phyloP scores from a whole-genome alignment of 2,329 filamentous ascomycete genomes.

The Pestalotiopsis sp. region DNA sequence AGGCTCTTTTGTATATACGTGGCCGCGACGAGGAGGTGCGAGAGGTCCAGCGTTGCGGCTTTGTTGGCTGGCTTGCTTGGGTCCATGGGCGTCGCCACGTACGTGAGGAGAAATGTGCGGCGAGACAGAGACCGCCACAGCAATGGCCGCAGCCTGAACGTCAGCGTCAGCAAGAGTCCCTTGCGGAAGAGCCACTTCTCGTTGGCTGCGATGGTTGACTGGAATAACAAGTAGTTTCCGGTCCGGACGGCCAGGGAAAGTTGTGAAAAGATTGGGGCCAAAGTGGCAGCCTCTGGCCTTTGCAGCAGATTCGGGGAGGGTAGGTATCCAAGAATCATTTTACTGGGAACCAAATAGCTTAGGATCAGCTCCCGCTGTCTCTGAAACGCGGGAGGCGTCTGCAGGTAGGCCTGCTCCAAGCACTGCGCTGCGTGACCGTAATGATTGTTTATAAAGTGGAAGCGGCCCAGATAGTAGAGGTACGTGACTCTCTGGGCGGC shows the following conservation, averaged over 20 bases:
- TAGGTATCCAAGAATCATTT: slow-evolving; percentile 83
- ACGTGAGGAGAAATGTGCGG: slow-evolving; percentile 77
- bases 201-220: slow-evolving; percentile 65
- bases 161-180: slow-evolving; percentile 74
- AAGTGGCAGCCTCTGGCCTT: slow-evolving; percentile 68
- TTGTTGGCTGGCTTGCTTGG: slow-evolving; percentile 58
- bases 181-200: slow-evolving; percentile 76
- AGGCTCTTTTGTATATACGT: slow-evolving; percentile 66
- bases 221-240: slow-evolving; percentile 77
- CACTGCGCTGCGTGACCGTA: slow-evolving; percentile 77
- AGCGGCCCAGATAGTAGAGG: slow-evolving; percentile 91
- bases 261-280: slow-evolving; percentile 70
- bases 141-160: slow-evolving; percentile 76
- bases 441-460: slow-evolving; percentile 83
- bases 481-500: slow-evolving; percentile 88
- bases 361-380: slow-evolving; percentile 80
- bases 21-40: slow-evolving; percentile 67
- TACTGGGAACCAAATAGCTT: slow-evolving; percentile 80
- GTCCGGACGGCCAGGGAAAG: slow-evolving; percentile 72
- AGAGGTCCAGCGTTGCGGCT: slow-evolving; percentile 75
- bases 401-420: slow-evolving; percentile 77
- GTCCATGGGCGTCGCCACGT: slow-evolving; percentile 54
- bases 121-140: slow-evolving; percentile 84
- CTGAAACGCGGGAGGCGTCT: slow-evolving; percentile 63
- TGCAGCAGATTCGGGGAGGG: slow-evolving; percentile 69